Evolutionary conservation across 1,284 basidiomycete species (phyloP).

Genomic region (Moesziomyces aphidis): DNA sequence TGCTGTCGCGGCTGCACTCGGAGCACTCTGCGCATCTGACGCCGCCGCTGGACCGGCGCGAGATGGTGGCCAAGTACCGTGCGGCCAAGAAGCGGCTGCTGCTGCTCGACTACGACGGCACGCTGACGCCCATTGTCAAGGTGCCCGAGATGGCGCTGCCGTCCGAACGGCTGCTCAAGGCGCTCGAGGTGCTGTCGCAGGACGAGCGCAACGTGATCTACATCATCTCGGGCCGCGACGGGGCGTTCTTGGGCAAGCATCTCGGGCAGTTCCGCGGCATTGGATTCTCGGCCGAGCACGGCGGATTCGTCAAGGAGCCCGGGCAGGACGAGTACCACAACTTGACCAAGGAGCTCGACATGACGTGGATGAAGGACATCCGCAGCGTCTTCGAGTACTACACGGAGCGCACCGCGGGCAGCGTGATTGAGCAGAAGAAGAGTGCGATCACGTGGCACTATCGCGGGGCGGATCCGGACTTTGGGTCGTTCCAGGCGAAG

Average conservation of each 20-base stretch:
- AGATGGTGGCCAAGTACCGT: slow-evolving; percentile 77
- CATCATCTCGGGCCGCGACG: slow-evolving; percentile 97
- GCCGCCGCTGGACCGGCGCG: slow-evolving; percentile 80
- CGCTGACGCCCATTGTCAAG: slow-evolving; percentile 96
- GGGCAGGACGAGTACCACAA: slow-evolving; percentile 80
- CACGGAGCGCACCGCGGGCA: slow-evolving; percentile 93
- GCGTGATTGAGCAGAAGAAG: slow-evolving; percentile 95
- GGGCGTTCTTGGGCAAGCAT: slow-evolving; percentile 89
- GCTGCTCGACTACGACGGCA: slow-evolving; percentile 98
- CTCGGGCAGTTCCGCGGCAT: slow-evolving; percentile 85
- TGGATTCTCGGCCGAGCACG: slow-evolving; percentile 96
- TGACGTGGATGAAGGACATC: slow-evolving; percentile 97
- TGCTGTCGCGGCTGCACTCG: slow-evolving; percentile 83
- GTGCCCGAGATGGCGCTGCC: slow-evolving; percentile 89
- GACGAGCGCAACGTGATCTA: slow-evolving; percentile 93
- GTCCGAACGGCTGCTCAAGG: slow-evolving; percentile 79
- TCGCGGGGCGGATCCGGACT: slow-evolving; percentile 90
- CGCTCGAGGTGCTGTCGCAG: slow-evolving; percentile 77
- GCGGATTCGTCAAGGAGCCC: slow-evolving; percentile 87
- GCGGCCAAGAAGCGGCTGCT: slow-evolving; percentile 84
- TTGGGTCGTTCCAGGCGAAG: slow-evolving; percentile 76
- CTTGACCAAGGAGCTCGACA: slow-evolving; percentile 90
- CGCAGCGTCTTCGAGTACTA: slow-evolving; percentile 96
- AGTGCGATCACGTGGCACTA: slow-evolving; percentile 99
- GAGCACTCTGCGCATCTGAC: slow-evolving; percentile 87